Conservation (phyloP, 1,284 basidiomycete genomes). For the Apiotrichum gamsii region DNA sequence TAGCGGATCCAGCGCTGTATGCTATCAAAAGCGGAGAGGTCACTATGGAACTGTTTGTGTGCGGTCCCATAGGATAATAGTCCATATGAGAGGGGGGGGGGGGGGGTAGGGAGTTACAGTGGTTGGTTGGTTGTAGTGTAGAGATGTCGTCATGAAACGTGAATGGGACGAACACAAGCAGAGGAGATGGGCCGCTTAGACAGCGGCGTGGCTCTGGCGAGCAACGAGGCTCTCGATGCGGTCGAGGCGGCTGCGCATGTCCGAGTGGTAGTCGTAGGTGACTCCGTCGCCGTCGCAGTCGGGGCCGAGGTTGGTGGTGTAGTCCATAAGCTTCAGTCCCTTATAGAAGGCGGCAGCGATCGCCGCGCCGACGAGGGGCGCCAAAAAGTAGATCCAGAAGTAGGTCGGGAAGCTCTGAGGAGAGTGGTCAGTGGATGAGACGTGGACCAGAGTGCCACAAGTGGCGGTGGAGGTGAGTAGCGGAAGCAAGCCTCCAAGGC, state of each 20-base stretch:
- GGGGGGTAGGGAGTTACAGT: too few relatives aligned
- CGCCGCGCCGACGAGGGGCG: slow-evolving; percentile 37
- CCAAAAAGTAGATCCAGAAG: slow-evolving; percentile 48
- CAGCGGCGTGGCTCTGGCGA: neutral
- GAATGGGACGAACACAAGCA: neutral
- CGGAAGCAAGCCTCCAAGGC: too few relatives aligned
- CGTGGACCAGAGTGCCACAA: too few relatives aligned
- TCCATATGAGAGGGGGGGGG: too few relatives aligned
- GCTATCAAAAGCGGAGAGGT: too few relatives aligned
- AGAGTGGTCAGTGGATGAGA: neutral
- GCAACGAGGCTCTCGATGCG: slow-evolving; percentile 21
- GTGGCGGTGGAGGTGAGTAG: too few relatives aligned
- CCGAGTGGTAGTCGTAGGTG: slow-evolving; percentile 7
- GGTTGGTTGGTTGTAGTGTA: neutral
- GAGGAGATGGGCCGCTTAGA: neutral
- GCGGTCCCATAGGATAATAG: too few relatives aligned
- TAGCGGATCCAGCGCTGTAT: too few relatives aligned
- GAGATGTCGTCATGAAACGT: too few relatives aligned
- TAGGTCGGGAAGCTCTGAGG: slow-evolving; percentile 31
- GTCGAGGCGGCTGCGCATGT: slow-evolving; percentile 16
- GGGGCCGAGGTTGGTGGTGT: slow-evolving; percentile 27
- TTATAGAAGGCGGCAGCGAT: slow-evolving; percentile 47
- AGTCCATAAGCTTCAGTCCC: slow-evolving; percentile 32
- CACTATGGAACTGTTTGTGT: too few relatives aligned
- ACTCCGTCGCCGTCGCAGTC: slow-evolving; percentile 18